Base-by-base conservation (phyloP, 2,329 filamentous ascomycete species). In the Dothistroma septosporum region DNA sequence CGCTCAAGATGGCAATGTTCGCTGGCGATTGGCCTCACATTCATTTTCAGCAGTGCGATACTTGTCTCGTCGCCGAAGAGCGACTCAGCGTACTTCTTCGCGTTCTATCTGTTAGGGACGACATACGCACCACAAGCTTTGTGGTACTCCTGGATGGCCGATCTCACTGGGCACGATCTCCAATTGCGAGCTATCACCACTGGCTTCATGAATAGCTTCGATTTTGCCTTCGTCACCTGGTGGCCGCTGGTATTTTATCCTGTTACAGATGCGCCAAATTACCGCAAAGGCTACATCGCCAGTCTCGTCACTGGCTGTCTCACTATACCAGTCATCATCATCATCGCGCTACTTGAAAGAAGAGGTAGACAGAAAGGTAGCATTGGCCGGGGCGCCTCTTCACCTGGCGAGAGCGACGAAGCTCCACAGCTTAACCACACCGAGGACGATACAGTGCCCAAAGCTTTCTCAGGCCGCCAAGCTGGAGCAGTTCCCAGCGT, bases 101-200 rank as follows among this genome's bases (percentile, higher is more conserved):
- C 77, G 7, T 79, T 78, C 60, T 79, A 78, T 62, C 64, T 79
- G 0, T 71, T 79, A 1, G 77, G 78, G 2, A 79, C 78, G 0
- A 78, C 76, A 0, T 80, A 76, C 57, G 77, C 78, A 1, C 78
- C 77, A 0, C 78, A 80, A 59, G 78, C 78, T 4, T 67, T 80
- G 19, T 80, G 78, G 78, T 79, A 79, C 62, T 75, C 76, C 0
- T 80, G 78, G 78, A 78, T 79, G 76, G 77, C 77, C 0, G 77
- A 80, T 56, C 66, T 79, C 8, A 76, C 74, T 8, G 69, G 72
- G 3, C 74, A 76, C 31, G 75, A 76, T 21, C 57, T 76, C 9
- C 77, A 79, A 47, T 70, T 79, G 2, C 71, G 77, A 0, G 77
- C 77, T 1, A 77, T 79, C 49, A 78, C 77, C 2, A 79, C 77